These are phyloP conservation scores for Fusarium proliferatum DNA, from an alignment of 2,329 filamentous ascomycete species.

Conservation along the genomic window DNA sequence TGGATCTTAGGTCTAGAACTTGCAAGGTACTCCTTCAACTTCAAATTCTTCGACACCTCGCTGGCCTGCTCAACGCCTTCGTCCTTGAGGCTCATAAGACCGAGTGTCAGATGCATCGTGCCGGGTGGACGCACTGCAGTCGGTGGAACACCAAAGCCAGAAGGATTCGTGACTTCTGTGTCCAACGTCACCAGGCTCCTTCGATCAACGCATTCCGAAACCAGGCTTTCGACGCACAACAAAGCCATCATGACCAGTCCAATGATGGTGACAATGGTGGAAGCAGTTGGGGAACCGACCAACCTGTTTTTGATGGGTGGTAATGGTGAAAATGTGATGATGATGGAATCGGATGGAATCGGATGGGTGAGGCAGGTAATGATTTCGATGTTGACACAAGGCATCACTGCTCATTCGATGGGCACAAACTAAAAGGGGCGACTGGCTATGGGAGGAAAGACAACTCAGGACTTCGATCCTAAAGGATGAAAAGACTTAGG, in stretches of 20 bases:
- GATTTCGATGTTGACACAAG: background rate
- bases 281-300: background rate
- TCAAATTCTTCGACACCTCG: constrained; percentile 53
- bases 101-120: constrained; percentile 86
- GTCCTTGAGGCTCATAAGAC: constrained; percentile 79
- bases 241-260: background rate
- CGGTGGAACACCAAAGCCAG: constrained; percentile 65
- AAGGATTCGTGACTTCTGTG: constrained; percentile 62
- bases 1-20: constrained; percentile 25
- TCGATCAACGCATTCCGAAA: background rate
- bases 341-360: background rate
- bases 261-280: background rate
- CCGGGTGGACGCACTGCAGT: constrained; percentile 80
- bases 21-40: constrained; percentile 54
- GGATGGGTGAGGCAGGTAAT: background rate
- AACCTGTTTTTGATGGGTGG: background rate
- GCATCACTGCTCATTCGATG: background rate
- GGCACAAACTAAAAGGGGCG: background rate
- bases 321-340: background rate
- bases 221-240: background rate
- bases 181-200: background rate
- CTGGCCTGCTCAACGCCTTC: constrained; percentile 58
- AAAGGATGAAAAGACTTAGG: background rate
- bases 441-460: background rate
- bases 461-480: background rate